Evolutionary conservation across 345 rosid species (phyloP), one percentile per base, ranked within the genome.

Genomic region (Citrus australasica): DNA sequence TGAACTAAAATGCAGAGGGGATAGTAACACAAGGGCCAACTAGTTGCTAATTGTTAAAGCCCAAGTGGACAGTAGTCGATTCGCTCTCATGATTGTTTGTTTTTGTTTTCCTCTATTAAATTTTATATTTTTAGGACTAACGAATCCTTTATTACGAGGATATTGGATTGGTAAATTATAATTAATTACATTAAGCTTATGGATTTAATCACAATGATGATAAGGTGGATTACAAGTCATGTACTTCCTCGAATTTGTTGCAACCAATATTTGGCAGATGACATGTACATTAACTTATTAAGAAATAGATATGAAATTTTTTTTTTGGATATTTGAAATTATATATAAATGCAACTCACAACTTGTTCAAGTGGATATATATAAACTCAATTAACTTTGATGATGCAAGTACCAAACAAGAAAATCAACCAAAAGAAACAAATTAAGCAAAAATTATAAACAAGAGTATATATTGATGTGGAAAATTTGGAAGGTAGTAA

Each of bases 401-500:
- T 74, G 69, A 74, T 62, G 42, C 77, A 74, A 74, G 69, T 9
- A 5, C 30, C 11, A 40, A 73, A 59, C 17, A 56, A 7, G 30
- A 8, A 28, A 30, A 33, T 24, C 19, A 21, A 40, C 28, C n/a
- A 30, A 55, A 71, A 19, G 13, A 32, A 74, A 24, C n/a, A 60
- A 60, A n/a, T n/a, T n/a, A n/a, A 61, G 62, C n/a, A 71, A 73
- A 55, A n/a, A 58, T 8, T 73, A 22, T 22, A 59, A 59, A 61
- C 8, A 40, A 59, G 24, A 14, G 67, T 24, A 46, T 46, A 13
- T 46, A 28, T 74, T 13, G 46, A 33, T 4, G 48, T 30, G 46
- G 69, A 40, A 76, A 63, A 7, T 42, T 48, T 35, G 38, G 70
- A 65, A 51, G 62, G 21, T 33, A 55, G 72, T 53, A 53, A 33